Evolutionary conservation across 169 alveolate genomes (phyloP).

Genomic region (Cryptosporidium muris): DNA sequence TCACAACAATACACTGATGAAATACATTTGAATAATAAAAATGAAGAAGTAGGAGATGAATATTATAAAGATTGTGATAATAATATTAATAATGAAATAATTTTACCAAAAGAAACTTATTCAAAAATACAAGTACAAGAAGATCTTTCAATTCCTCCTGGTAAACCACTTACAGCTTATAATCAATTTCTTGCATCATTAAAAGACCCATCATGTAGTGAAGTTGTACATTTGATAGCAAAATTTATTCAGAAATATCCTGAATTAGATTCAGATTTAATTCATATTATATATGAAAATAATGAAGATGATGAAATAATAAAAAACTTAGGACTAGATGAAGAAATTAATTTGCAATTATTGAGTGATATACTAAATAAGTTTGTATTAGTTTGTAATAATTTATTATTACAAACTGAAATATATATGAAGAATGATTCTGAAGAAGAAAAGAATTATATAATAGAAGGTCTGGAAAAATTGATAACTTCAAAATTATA

Average conservation of each 20-base stretch:
- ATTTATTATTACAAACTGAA: constrained; percentile 23
- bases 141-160: neutral
- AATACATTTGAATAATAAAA: neutral
- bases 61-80: no score
- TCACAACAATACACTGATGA: neutral
- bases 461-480: constrained; percentile 49
- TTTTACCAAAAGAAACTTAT: no score
- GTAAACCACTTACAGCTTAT: constrained; percentile 77
- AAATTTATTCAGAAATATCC: constrained; percentile 61
- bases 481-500: constrained; percentile 61
- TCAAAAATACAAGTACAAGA: no score
- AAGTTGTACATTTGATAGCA: constrained; percentile 71
- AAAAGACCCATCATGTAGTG: constrained; percentile 81
- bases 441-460: constrained; percentile 15
- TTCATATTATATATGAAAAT: constrained; percentile 29
- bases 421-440: neutral
- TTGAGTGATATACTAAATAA: constrained; percentile 29
- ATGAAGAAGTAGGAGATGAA: neutral
- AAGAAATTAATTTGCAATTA: constrained; percentile 11
- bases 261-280: constrained; percentile 23
- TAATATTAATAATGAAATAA: no score
- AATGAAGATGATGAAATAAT: constrained; percentile 11
- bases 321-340: neutral
- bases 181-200: constrained; percentile 79
- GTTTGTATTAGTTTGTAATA: constrained; percentile 26